A percentile compares a stretch with the other conserved stretches of the same genome.
These are phyloP conservation scores for Begonia fuchsioides DNA, from an alignment of 306 rosid species.

Conservation along the genomic window DNA sequence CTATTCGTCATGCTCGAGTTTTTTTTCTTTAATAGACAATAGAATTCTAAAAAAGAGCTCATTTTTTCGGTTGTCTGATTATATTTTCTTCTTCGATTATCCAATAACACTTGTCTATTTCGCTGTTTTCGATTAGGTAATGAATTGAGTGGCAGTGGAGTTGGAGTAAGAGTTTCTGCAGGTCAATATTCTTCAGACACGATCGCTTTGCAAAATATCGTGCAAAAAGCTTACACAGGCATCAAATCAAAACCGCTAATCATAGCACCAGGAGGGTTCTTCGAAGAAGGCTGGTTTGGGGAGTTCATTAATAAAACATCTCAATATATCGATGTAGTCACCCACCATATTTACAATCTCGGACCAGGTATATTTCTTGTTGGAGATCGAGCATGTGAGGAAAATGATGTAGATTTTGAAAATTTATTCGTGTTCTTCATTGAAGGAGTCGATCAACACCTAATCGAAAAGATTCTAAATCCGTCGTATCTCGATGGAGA, in stretches of 20 bases:
- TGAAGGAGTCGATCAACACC: constrained; percentile 56
- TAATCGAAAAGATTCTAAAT: constrained; percentile 48
- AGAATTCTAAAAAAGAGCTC: background rate
- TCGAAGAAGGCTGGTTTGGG: constrained; percentile 56
- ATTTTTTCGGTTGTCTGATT: background rate
- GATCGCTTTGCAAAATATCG: constrained; percentile 28
- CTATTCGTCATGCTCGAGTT: too few species aligned
- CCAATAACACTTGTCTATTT: background rate
- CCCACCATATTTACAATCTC: constrained; percentile 84
- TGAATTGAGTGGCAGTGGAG: constrained; percentile 72
- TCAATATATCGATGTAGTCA: constrained; percentile 27
- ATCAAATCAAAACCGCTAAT: constrained; percentile 49
- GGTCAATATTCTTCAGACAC: constrained; percentile 62
- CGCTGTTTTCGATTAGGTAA: constrained; percentile 37
- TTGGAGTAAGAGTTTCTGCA: constrained; percentile 52
- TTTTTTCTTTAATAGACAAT: too few species aligned
- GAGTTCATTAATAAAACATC: constrained; percentile 37
- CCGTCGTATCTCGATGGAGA: constrained; percentile 51
- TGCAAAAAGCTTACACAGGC: constrained; percentile 29
- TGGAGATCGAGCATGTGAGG: background rate
- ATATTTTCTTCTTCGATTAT: background rate
- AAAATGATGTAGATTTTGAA: constrained; percentile 2
- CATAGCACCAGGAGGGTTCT: constrained; percentile 90
- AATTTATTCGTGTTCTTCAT: background rate
- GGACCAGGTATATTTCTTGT: constrained; percentile 53